Conservation (phyloP, 495 filamentous ascomycete species). For the Echria macrotheca region DNA sequence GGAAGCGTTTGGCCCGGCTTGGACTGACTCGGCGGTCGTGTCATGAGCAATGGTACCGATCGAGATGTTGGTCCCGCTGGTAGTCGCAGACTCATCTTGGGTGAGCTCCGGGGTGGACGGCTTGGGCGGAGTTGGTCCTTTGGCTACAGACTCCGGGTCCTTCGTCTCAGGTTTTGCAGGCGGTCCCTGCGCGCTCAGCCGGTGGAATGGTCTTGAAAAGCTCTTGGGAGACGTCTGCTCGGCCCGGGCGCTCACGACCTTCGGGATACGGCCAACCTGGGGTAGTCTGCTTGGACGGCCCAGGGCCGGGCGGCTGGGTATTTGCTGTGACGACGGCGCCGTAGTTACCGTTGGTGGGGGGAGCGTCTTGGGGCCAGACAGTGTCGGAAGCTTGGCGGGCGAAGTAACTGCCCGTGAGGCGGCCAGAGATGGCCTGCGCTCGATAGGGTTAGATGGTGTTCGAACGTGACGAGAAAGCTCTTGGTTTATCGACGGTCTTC, state of each 20-base stretch:
- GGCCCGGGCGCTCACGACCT: constrained; percentile 71
- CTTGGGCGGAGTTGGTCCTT: constrained; percentile 42
- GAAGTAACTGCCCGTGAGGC: background rate
- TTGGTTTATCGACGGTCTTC: background rate
- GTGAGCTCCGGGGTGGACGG: constrained; percentile 33
- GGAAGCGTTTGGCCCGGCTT: constrained; percentile 17
- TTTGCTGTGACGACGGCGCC: background rate
- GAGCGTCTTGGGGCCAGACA: background rate
- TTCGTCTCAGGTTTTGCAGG: constrained; percentile 10
- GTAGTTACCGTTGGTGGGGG: background rate
- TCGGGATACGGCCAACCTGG: constrained; percentile 86
- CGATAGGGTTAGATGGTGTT: background rate
- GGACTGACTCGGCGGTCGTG: constrained; percentile 11
- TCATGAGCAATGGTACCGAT: constrained; percentile 24
- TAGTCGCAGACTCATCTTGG: constrained; percentile 20
- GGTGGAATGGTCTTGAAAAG: constrained; percentile 68
- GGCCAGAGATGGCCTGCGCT: background rate
- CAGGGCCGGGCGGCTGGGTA: constrained; percentile 10
- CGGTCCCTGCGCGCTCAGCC: constrained; percentile 23
- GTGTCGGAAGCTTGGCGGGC: background rate
- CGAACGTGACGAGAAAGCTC: no score
- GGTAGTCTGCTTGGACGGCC: constrained; percentile 50
- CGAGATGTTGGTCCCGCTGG: constrained; percentile 14
- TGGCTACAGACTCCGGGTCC: constrained; percentile 41
- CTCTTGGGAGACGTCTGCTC: constrained; percentile 70